Percentiles rank a stretch among this genome's conserved stretches.
Conservation (phyloP, 1,139 yeast species). For the Sugiyamaella xylanicola region DNA sequence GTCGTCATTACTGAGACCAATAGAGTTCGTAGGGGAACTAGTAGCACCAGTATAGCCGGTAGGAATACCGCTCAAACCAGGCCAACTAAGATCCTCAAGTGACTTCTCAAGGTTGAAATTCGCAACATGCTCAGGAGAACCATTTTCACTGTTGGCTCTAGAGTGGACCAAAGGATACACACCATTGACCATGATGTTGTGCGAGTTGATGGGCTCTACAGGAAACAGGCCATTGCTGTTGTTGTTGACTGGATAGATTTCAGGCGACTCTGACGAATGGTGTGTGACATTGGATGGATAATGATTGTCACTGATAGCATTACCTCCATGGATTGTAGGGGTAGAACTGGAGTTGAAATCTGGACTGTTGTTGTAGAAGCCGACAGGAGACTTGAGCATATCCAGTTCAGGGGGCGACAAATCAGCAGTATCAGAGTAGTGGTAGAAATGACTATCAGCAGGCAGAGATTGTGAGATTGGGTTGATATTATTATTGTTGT, state of each 20-base stretch:
- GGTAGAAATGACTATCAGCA: slow-evolving; percentile 1
- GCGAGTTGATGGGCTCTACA: slow-evolving; percentile 11
- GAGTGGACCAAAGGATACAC: slow-evolving; percentile 33
- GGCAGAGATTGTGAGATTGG: not conserved
- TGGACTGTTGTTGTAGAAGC: slow-evolving; percentile 14
- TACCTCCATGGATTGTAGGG: not conserved
- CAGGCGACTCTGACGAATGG: slow-evolving; percentile 14
- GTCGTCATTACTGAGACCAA: slow-evolving; percentile 1
- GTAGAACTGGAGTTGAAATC: slow-evolving; percentile 11
- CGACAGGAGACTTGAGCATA: slow-evolving; percentile 19
- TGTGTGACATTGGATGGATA: not conserved
- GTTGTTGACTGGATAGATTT: slow-evolving; percentile 14
- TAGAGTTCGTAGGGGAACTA: slow-evolving; percentile 5
- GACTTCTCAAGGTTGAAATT: slow-evolving; percentile 16
- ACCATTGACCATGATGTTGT: slow-evolving; percentile 27
- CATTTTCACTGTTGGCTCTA: slow-evolving; percentile 30
- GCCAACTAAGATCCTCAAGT: slow-evolving; percentile 21
- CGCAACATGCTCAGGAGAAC: slow-evolving; percentile 25
- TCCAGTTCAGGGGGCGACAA: slow-evolving; percentile 27
- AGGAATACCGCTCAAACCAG: slow-evolving; percentile 14
- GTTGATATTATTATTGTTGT: not conserved
- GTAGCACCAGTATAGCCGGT: slow-evolving; percentile 9
- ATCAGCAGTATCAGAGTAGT: slow-evolving; percentile 14
- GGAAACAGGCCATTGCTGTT: slow-evolving; percentile 6
- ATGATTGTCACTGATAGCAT: not conserved